Conservation (phyloP, 2,329 filamentous ascomycete genomes). For the Setomelanomma holmii region DNA sequence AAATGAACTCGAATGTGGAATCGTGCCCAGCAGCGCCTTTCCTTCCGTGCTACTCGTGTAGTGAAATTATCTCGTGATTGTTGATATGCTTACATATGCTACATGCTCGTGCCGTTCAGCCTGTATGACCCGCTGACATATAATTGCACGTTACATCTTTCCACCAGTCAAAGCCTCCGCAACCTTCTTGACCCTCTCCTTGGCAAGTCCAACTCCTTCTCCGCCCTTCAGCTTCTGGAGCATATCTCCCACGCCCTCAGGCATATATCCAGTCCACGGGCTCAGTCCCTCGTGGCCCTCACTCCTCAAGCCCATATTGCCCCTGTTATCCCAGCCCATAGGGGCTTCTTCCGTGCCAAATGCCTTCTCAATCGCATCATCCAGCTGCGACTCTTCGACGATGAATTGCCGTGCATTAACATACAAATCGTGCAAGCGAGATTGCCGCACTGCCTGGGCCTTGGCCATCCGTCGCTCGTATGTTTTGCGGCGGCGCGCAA, state of each 20-base stretch:
- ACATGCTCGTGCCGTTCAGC: neutral
- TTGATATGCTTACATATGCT: neutral
- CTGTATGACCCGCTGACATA: neutral
- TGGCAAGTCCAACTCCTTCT: conserved; percentile 54
- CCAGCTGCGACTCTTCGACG: conserved; percentile 77
- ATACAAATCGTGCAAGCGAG: conserved; percentile 85
- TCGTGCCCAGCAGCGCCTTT: too few species aligned
- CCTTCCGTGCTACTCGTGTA: too few species aligned
- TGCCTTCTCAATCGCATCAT: conserved; percentile 73
- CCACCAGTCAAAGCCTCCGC: conserved; percentile 73
- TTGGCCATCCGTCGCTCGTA: conserved; percentile 54
- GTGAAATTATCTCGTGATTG: too few species aligned
- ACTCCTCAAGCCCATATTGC: conserved; percentile 22
- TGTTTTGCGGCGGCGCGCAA: conserved; percentile 36
- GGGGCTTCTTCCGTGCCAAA: conserved; percentile 69
- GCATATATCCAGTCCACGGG: conserved; percentile 40
- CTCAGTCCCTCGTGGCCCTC: conserved; percentile 36
- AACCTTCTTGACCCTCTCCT: conserved; percentile 67
- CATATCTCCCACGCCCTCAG: conserved; percentile 43
- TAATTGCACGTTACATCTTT: conserved; percentile 60
- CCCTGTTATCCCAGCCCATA: conserved; percentile 47
- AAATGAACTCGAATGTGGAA: too few species aligned
- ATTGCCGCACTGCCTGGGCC: conserved; percentile 67
- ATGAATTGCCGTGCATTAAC: conserved; percentile 89
- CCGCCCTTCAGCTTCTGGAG: conserved; percentile 45